Percentiles rank a stretch among this genome's conserved stretches.
Conservation (phyloP, 1,284 basidiomycete genomes). For the Filobasidium uniguttulatum region DNA sequence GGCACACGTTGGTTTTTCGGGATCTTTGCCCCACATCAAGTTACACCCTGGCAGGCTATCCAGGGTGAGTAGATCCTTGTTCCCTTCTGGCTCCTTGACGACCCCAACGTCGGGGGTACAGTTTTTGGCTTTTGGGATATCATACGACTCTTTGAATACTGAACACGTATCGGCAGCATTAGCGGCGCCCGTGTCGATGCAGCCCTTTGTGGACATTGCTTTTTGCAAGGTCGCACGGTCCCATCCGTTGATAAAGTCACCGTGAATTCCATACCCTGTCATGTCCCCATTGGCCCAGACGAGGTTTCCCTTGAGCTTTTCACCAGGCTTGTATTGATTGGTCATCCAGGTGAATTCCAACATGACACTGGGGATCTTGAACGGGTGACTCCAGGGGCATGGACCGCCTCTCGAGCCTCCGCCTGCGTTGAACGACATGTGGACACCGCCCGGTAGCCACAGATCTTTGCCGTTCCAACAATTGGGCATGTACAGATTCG, state of each 20-base stretch:
- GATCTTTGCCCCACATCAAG: slow-evolving; percentile 16
- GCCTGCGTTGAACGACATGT: slow-evolving; percentile 20
- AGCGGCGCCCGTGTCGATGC: slow-evolving; percentile 11
- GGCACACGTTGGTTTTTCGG: neutral
- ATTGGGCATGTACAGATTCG: slow-evolving; percentile 20
- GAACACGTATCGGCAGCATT: slow-evolving; percentile 19
- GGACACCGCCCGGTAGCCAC: slow-evolving; percentile 19
- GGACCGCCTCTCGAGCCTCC: neutral
- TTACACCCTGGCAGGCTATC: slow-evolving; percentile 26
- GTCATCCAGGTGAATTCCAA: slow-evolving; percentile 16
- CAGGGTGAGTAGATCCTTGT: slow-evolving; percentile 19
- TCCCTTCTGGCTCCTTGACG: slow-evolving; percentile 19
- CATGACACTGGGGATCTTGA: slow-evolving; percentile 24
- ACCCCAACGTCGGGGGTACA: slow-evolving; percentile 22
- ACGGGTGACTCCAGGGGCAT: slow-evolving; percentile 20
- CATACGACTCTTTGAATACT: slow-evolving; percentile 17
- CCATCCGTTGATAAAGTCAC: slow-evolving; percentile 25
- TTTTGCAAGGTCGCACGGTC: slow-evolving; percentile 20
- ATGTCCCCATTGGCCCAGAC: slow-evolving; percentile 32
- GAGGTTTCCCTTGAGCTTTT: slow-evolving; percentile 19
- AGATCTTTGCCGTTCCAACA: slow-evolving; percentile 26
- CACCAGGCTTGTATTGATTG: slow-evolving; percentile 1
- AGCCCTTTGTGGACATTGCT: slow-evolving; percentile 20
- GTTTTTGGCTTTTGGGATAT: slow-evolving; percentile 11
- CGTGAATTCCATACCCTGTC: slow-evolving; percentile 28